Evolutionary conservation across 371 early-diverging fungal species (phyloP), one percentile per base, ranked within the genome.

Genomic region (Scutellospora calospora): DNA sequence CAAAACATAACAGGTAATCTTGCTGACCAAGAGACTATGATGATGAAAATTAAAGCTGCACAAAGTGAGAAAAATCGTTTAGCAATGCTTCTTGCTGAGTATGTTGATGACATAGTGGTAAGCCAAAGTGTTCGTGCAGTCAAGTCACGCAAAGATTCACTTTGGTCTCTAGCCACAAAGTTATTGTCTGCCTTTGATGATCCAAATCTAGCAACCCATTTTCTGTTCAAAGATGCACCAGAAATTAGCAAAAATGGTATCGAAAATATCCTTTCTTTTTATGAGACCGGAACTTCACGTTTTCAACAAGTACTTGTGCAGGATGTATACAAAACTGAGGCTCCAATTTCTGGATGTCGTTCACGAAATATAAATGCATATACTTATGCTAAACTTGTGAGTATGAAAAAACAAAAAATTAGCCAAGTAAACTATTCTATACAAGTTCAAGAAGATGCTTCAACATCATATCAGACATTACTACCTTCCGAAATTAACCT

Each of bases 111-210:
- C n/a, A 71, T 25, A 20, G 16, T 52, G 4, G 38, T 52, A 20
- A 14, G 49, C 49, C 20, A 71, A 71, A 45, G 45, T 45, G 71
- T n/a, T 41, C 3, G 51, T 35, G 41, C 71, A 2, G 3, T 27
- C 9, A 69, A 25, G 20, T 41, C 3, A 41, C 4, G 27, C 16
- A 69, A 41, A n/a, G 25, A 69, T 41, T 8, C 9, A 20, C 11
- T 69, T 22, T 51, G 5, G 71, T 41, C 38, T 14, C 27, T 71
- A n/a, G 52, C n/a, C 22, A 25, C 6, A 27, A n/a, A 71, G 20
- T 71, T 71, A 52, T 25, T 29, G n/a, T 25, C 8, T 14, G 71
- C 71, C 20, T 71, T 71, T 45, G 49, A 71, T 49, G 20, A 25
- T 6, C 31, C 25, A 27, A n/a, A 71, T 71, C 5, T 33, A 18